These are phyloP conservation scores for Aspergillus neotritici DNA, from an alignment of 2,329 filamentous ascomycete species.

Conservation along the genomic window DNA sequence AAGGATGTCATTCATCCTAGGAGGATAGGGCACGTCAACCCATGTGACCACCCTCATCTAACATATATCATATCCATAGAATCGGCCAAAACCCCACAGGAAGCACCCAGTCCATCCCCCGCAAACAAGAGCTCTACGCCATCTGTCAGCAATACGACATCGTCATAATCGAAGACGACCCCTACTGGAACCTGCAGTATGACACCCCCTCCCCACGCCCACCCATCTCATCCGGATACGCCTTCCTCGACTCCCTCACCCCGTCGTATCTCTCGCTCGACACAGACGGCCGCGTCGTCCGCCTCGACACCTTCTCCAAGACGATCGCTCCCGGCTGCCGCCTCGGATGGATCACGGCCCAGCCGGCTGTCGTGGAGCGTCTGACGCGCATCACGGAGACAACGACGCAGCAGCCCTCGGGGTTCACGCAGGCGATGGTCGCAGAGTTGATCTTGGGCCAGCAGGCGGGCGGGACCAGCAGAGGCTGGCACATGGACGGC, in stretches of 20 bases:
- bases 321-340: conserved; percentile 85
- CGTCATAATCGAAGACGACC: conserved; percentile 88
- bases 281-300: conserved; percentile 77
- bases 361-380: conserved; percentile 71
- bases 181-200: conserved; percentile 92
- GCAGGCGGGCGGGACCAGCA: conserved; percentile 51
- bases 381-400: conserved; percentile 69
- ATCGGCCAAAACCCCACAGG: conserved; percentile 87
- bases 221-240: conserved; percentile 59
- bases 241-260: conserved; percentile 75
- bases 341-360: conserved; percentile 83
- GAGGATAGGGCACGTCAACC: not conserved
- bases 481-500: conserved; percentile 71
- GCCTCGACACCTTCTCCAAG: conserved; percentile 91
- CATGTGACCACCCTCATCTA: conserved; percentile 3
- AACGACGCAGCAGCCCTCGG: conserved; percentile 76
- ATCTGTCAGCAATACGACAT: conserved; percentile 80
- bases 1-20: not conserved
- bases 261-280: conserved; percentile 80
- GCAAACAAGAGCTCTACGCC: conserved; percentile 72
- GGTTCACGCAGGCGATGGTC: conserved; percentile 81
- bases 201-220: conserved; percentile 35
- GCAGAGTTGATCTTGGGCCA: conserved; percentile 59
- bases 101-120: conserved; percentile 64
- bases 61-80: conserved; percentile 33